Base-by-base conservation (phyloP, 768 basidiomycete species). In the Nidularia sp. region DNA sequence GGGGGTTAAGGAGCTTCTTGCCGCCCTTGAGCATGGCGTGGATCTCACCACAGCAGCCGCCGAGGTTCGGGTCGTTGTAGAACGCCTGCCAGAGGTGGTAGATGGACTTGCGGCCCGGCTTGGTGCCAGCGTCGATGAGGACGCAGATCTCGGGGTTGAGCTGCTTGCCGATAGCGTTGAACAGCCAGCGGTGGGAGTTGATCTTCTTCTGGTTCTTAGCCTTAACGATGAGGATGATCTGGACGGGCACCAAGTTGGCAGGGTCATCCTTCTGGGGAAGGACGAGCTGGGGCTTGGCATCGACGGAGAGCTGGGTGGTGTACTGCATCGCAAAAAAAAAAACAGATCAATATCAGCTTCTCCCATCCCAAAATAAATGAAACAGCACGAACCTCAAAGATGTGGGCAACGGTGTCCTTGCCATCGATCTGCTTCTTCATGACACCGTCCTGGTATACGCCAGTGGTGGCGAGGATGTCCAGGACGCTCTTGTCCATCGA, bases 151-250 rank as follows among this genome's bases (percentile, higher is more conserved):
- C 93, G 4, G 95, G 95, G 12, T 90, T 78, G 39, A 96, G 69
- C 59, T 86, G 86, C 61, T 75, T 82, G 3, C 92, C 93, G 47
- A 98, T 88, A 22, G 91, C 94, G 58, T 98, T 94, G 77, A 98
- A 95, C 31, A 96, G 75, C 94, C 94, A 96, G 36, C 93, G 85
- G 70, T 96, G 93, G 49, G 90, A 92, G 63, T 93, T 94, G 69
- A 93, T 94, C 75, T 96, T 95, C 77, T 94, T 95, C 66, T 90
- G 85, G 71, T 96, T 96, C 74, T 95, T 89, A 6, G 91, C 91
- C 69, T 96, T 97, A 60, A 96, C 70, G 52, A 93, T 83, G 49
- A 96, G 79, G 53, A 96, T 94, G 60, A 97, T 86, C 62, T 93
- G 90, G 3, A 97, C 93, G 0, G 94, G 92, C 2, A 95, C 90